These are phyloP conservation scores for Leonotis leonurus DNA, from an alignment of 257 asterid species.

Conservation along the genomic window DNA sequence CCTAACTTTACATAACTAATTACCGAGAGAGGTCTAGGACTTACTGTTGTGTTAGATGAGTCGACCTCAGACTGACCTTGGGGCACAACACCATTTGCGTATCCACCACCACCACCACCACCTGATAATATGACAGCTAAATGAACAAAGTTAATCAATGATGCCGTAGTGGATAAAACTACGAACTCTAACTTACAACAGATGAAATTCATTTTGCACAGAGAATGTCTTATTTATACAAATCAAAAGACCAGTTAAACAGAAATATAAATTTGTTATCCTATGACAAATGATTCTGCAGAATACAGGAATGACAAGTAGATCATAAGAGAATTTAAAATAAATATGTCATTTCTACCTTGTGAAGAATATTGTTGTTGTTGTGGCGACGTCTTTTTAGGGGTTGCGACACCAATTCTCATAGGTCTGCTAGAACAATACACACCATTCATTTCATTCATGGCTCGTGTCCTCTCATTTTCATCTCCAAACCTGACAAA, in stretches of 20 bases:
- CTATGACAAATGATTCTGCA: neutral
- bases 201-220: neutral
- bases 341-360: constrained; percentile 41
- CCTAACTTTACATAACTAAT: constrained; percentile 1
- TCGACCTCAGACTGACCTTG: constrained; percentile 62
- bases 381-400: constrained; percentile 64
- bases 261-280: neutral
- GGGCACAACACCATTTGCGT: constrained; percentile 52
- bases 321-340: neutral
- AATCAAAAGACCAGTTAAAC: neutral
- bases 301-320: neutral
- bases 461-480: constrained; percentile 72
- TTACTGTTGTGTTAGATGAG: constrained; percentile 86
- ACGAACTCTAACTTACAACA: neutral
- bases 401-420: constrained; percentile 92
- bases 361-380: constrained; percentile 83
- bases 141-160: constrained; percentile 14
- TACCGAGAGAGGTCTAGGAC: constrained; percentile 26
- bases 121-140: constrained; percentile 73
- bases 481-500: constrained; percentile 95
- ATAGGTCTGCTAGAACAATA: too few relatives aligned
- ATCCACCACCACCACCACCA: constrained; percentile 98
- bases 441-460: constrained; percentile 90
- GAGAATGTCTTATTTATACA: neutral
- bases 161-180: constrained; percentile 9